A percentile compares a stretch with the other conserved stretches of the same genome.
Evolutionary conservation across 306 rosid genomes (phyloP).

Genomic region (Prunus armeniaca): DNA sequence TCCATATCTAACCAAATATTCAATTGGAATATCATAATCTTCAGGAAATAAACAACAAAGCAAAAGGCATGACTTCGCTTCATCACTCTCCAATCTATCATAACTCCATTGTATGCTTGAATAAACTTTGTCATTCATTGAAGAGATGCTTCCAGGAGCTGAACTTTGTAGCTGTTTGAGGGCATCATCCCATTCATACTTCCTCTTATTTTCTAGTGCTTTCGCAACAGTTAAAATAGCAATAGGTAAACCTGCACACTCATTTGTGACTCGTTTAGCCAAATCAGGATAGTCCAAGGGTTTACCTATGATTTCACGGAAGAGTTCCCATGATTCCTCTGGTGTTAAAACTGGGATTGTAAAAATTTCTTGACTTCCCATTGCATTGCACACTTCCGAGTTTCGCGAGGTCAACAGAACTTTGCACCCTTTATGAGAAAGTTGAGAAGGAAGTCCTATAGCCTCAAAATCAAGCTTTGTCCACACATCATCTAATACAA

Average conservation of each 20-base stretch:
- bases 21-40: constrained; percentile 18
- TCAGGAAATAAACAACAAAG: constrained; percentile 29
- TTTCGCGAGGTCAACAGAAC: constrained; percentile 33
- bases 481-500: constrained; percentile 42
- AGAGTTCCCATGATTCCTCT: constrained; percentile 30
- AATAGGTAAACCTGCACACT: constrained; percentile 43
- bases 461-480: constrained; percentile 8
- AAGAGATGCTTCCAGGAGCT: background rate
- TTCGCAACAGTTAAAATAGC: constrained; percentile 33
- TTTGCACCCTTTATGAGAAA: constrained; percentile 21
- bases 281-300: background rate
- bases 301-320: background rate
- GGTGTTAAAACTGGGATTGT: background rate
- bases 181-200: constrained; percentile 23
- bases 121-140: background rate
- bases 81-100: constrained; percentile 6
- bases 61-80: constrained; percentile 13
- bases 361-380: constrained; percentile 18
- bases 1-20: constrained; percentile 9
- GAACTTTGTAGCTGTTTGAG: constrained; percentile 11
- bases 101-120: constrained; percentile 13
- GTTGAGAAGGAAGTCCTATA: constrained; percentile 23
- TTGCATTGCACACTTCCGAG: background rate
- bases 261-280: constrained; percentile 10
- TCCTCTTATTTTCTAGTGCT: constrained; percentile 4